Conservation (phyloP, 2,329 filamentous ascomycete species). For the Alternaria sp. region DNA sequence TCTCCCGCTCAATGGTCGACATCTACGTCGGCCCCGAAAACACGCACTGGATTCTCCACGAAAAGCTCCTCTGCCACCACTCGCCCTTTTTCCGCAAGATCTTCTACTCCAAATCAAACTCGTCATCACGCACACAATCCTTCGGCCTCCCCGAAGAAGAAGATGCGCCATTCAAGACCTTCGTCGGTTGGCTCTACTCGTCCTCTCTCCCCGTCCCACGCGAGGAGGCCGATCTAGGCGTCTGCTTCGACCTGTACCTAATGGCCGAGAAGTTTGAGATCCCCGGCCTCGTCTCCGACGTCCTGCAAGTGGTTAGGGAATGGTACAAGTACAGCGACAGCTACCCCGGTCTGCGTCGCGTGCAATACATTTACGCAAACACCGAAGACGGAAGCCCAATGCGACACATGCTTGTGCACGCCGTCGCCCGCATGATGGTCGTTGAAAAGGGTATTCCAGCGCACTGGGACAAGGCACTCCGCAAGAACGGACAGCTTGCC, state of each 20-base stretch:
- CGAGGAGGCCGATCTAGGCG: constrained; percentile 60
- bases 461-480: constrained; percentile 64
- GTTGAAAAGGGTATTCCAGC: constrained; percentile 59
- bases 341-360: constrained; percentile 62
- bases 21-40: constrained; percentile 64
- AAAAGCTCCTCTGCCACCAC: constrained; percentile 65
- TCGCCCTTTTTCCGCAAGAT: constrained; percentile 63
- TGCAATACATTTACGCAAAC: constrained; percentile 63
- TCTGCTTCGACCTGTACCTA: constrained; percentile 64
- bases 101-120: constrained; percentile 55
- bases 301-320: constrained; percentile 59
- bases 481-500: constrained; percentile 64
- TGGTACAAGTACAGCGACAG: constrained; percentile 63
- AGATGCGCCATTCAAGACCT: constrained; percentile 60
- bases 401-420: constrained; percentile 60
- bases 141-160: constrained; percentile 64
- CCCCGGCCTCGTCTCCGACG: constrained; percentile 56
- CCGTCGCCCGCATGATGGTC: constrained; percentile 61
- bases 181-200: constrained; percentile 65
- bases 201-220: constrained; percentile 57
- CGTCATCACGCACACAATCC: constrained; percentile 42
- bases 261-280: constrained; percentile 64
- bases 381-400: constrained; percentile 58
- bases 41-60: constrained; percentile 65
- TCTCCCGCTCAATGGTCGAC: constrained; percentile 64